phyloP scores from a whole-genome alignment of 116 monocot species.

The Posidonia oceanica region DNA sequence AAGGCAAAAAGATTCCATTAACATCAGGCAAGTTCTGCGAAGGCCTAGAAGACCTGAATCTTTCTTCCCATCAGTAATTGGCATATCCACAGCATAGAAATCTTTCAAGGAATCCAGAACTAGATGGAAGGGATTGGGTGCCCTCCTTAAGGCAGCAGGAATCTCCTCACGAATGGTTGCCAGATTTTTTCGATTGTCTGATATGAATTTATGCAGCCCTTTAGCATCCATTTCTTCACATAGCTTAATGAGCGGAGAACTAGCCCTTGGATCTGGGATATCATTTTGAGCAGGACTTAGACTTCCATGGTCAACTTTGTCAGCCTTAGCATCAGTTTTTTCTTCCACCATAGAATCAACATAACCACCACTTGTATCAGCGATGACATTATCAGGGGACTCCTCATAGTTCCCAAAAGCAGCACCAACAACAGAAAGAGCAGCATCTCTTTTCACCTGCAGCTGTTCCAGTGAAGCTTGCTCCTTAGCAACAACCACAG shows the following conservation, averaged over 20 bases:
- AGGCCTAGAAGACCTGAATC: slow-evolving; percentile 74
- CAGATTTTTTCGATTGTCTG: slow-evolving; percentile 88
- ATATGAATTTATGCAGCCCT: slow-evolving; percentile 72
- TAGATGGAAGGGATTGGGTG: slow-evolving; percentile 47
- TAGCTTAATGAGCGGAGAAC: slow-evolving; percentile 40
- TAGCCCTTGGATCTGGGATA: slow-evolving; percentile 14
- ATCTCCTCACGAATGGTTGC: slow-evolving; percentile 80
- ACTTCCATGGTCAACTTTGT: slow-evolving; percentile 29
- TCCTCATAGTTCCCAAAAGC: slow-evolving; percentile 27
- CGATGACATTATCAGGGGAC: slow-evolving; percentile 5
- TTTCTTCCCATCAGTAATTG: slow-evolving; percentile 70
- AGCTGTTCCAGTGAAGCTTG: slow-evolving; percentile 60
- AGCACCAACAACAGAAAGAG: slow-evolving; percentile 33
- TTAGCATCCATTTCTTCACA: slow-evolving; percentile 78
- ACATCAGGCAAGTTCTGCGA: slow-evolving; percentile 86
- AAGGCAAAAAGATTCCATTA: slow-evolving; percentile 77
- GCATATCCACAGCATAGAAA: slow-evolving; percentile 61
- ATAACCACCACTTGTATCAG: slow-evolving; percentile 7
- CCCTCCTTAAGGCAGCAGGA: slow-evolving; percentile 52
- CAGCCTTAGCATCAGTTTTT: slow-evolving; percentile 15
- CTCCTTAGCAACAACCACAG: slow-evolving; percentile 67
- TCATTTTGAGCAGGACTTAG: slow-evolving; percentile 13
- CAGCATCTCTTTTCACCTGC: slow-evolving; percentile 75
- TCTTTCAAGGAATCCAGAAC: slow-evolving; percentile 72
- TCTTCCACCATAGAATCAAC: slow-evolving; percentile 23